Percentiles rank a stretch among this genome's conserved stretches.
Conservation (phyloP, 345 rosid species). For the Camelina sativa region DNA sequence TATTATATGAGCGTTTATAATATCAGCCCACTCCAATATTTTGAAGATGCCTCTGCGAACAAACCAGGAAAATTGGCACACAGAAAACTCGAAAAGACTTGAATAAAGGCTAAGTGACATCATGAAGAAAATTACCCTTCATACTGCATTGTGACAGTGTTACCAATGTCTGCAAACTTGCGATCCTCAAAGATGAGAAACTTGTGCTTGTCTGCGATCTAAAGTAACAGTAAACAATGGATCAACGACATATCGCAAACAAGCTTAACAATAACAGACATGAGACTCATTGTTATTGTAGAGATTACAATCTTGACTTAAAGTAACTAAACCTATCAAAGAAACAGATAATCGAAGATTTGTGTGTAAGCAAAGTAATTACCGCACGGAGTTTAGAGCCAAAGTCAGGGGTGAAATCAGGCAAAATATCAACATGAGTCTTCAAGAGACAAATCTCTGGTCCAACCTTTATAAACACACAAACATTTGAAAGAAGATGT, state of each 20-base stretch:
- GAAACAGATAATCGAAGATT: too few species aligned
- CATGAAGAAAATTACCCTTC: slow-evolving; percentile 63
- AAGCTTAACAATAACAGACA: neutral
- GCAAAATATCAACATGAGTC: slow-evolving; percentile 94
- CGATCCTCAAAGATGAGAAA: slow-evolving; percentile 96
- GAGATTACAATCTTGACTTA: neutral
- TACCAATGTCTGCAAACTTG: slow-evolving; percentile 98
- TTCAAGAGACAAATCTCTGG: slow-evolving; percentile 92
- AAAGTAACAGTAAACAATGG: slow-evolving; percentile 1
- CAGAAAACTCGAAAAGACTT: neutral
- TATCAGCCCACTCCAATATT: slow-evolving; percentile 96
- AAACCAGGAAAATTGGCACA: neutral
- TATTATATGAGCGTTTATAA: slow-evolving; percentile 83
- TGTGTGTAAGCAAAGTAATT: slow-evolving; percentile 28
- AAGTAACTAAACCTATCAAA: slow-evolving; percentile 3
- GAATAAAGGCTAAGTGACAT: slow-evolving; percentile 8
- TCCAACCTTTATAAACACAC: slow-evolving; percentile 69
- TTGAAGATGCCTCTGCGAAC: slow-evolving; percentile 74
- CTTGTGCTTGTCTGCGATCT: slow-evolving; percentile 91
- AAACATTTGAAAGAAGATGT: slow-evolving; percentile 13
- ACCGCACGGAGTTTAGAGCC: slow-evolving; percentile 88
- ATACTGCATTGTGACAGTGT: slow-evolving; percentile 98
- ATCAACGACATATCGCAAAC: slow-evolving; percentile 13
- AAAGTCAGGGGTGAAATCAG: slow-evolving; percentile 91
- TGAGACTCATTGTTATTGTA: neutral